Evolutionary conservation across 2,329 filamentous ascomycete species (phyloP).

Genomic region (Clonostachys rhizophaga): DNA sequence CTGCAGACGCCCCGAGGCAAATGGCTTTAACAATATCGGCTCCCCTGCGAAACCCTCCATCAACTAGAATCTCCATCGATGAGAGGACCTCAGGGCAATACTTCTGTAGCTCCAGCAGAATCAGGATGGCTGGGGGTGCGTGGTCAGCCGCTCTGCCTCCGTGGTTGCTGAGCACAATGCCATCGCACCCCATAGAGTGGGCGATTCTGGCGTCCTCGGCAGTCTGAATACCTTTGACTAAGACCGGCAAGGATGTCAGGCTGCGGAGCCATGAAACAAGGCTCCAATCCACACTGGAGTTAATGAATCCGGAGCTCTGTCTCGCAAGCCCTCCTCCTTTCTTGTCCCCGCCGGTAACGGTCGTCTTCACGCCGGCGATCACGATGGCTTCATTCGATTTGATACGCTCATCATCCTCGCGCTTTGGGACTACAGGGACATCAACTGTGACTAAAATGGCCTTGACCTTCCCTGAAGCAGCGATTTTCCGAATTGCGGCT

Average conservation of each 20-base stretch:
- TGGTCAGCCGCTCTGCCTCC: conserved; percentile 52
- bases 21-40: conserved; percentile 50
- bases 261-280: conserved; percentile 47
- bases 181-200: conserved; percentile 41
- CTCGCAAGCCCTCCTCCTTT: conserved; percentile 47
- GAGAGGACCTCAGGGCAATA: conserved; percentile 42
- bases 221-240: conserved; percentile 52
- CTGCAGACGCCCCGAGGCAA: conserved; percentile 46
- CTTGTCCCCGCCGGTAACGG: conserved; percentile 34
- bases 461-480: not conserved
- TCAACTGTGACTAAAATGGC: conserved; percentile 3
- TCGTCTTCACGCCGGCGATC: not conserved
- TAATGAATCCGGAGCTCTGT: conserved; percentile 45
- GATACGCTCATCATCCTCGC: conserved; percentile 9
- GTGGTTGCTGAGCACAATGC: conserved; percentile 53
- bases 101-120: conserved; percentile 45
- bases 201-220: conserved; percentile 49
- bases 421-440: conserved; percentile 3
- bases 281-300: conserved; percentile 44
- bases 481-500: not conserved
- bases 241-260: conserved; percentile 40
- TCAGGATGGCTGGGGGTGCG: conserved; percentile 40
- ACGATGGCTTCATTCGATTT: conserved; percentile 1
- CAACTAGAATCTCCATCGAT: conserved; percentile 45
- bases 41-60: conserved; percentile 47